A percentile compares a stretch with the other conserved stretches of the same genome.
phyloP scores from a whole-genome alignment of 2,329 filamentous ascomycete genomes.

The Seiridium cupressi region DNA sequence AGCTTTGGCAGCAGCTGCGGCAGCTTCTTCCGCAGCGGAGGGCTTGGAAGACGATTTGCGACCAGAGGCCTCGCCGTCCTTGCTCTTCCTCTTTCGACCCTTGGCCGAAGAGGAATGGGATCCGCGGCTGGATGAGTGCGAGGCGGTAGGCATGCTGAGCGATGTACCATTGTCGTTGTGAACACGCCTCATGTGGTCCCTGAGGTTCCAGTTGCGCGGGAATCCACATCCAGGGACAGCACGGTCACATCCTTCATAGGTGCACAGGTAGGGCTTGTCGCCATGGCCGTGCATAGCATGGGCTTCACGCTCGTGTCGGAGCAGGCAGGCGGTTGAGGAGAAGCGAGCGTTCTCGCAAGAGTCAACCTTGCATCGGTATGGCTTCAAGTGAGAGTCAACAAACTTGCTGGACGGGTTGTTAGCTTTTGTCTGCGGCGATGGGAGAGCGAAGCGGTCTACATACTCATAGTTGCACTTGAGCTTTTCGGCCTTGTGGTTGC shows the following conservation, averaged over 20 bases:
- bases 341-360: conserved; percentile 85
- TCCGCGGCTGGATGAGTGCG: conserved; percentile 36
- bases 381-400: conserved; percentile 93
- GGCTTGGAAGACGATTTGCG: conserved; percentile 50
- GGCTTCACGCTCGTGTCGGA: conserved; percentile 92
- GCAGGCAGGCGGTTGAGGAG: conserved; percentile 90
- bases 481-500: conserved; percentile 90
- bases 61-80: conserved; percentile 41
- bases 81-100: conserved; percentile 57
- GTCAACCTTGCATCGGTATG: conserved; percentile 87
- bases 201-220: conserved; percentile 90
- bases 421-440: background rate
- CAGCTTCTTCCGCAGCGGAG: conserved; percentile 28
- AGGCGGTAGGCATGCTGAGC: conserved; percentile 30
- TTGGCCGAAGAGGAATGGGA: conserved; percentile 35
- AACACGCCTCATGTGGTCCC: conserved; percentile 96
- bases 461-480: conserved; percentile 99
- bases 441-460: conserved; percentile 36
- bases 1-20: conserved; percentile 28
- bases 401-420: conserved; percentile 70
- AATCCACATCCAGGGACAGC: conserved; percentile 82
- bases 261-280: conserved; percentile 87
- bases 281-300: conserved; percentile 95
- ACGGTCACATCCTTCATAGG: conserved; percentile 83
- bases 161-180: conserved; percentile 62